These are phyloP conservation scores for Debaryomyces psychrophilus DNA, from an alignment of 1,139 yeast species.

Conservation along the genomic window DNA sequence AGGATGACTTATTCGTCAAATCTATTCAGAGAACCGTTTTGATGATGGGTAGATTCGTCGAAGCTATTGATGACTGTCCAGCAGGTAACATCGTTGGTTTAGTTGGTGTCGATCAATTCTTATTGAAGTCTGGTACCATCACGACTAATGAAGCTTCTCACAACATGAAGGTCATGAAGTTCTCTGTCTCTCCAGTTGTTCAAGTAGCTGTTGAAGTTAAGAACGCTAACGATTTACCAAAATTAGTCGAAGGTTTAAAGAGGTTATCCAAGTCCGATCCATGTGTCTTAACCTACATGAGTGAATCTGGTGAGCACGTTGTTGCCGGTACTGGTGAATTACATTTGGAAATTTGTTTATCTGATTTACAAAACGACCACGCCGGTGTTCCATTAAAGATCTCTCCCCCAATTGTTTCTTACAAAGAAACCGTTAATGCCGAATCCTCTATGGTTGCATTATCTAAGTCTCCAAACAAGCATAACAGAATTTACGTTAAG, in stretches of 20 bases:
- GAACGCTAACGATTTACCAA: conserved; percentile 99
- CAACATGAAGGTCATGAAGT: conserved; percentile 99
- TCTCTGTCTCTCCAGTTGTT: conserved; percentile 99
- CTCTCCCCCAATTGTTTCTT: conserved; percentile 97
- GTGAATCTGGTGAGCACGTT: conserved; percentile 98
- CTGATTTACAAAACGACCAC: conserved; percentile 97
- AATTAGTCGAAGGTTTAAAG: conserved; percentile 99
- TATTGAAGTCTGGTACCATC: conserved; percentile 98
- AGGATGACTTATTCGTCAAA: conserved; percentile 96
- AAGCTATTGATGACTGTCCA: conserved; percentile 99
- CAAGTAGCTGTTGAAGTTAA: conserved; percentile 99
- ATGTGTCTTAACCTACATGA: conserved; percentile 87
- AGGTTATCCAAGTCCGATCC: conserved; percentile 99
- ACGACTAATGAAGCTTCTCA: conserved; percentile 96
- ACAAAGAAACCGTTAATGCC: conserved; percentile 97
- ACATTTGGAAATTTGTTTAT: conserved; percentile 97
- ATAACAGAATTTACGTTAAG: conserved; percentile 98
- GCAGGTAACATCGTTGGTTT: conserved; percentile 99
- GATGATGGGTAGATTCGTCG: conserved; percentile 99
- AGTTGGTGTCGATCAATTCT: conserved; percentile 99
- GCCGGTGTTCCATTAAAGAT: conserved; percentile 99
- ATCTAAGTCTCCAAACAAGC: conserved; percentile 99
- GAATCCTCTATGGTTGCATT: conserved; percentile 95
- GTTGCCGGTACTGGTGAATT: conserved; percentile 99
- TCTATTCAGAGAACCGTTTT: conserved; percentile 98